phyloP scores from a whole-genome alignment of 768 basidiomycete species.

The Boletellus ananas region DNA sequence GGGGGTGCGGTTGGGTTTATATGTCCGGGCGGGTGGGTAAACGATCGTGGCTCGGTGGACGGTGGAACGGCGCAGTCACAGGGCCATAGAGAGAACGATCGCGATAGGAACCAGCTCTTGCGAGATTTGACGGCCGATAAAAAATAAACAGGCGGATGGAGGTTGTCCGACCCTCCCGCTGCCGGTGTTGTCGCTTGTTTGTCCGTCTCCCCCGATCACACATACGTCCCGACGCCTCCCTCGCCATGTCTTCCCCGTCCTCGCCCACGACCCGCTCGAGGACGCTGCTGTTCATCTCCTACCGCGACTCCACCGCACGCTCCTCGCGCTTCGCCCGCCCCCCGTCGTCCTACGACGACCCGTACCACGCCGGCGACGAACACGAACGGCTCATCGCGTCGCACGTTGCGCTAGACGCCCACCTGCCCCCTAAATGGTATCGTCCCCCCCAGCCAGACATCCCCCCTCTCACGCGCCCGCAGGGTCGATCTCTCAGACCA shows the following conservation, averaged over 20 bases:
- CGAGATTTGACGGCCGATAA: conserved; percentile 18
- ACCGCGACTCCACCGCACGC: conserved; percentile 70
- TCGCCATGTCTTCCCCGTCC: conserved; percentile 33
- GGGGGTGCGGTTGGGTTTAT: conserved; percentile 26
- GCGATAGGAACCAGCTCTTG: conserved; percentile 23
- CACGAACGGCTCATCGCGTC: conserved; percentile 59
- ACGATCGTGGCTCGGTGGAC: conserved; percentile 12
- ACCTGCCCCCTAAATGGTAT: conserved; percentile 86
- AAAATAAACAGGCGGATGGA: not conserved
- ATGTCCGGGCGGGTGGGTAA: conserved; percentile 21
- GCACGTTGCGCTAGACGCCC: conserved; percentile 51
- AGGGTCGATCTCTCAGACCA: conserved; percentile 94
- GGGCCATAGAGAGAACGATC: conserved; percentile 29
- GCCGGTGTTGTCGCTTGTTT: conserved; percentile 27
- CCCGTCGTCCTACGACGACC: conserved; percentile 44
- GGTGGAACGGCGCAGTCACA: conserved; percentile 25
- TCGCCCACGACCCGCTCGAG: conserved; percentile 71
- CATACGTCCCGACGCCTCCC: conserved; percentile 7
- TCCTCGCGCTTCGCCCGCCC: conserved; percentile 39
- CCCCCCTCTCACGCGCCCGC: conserved; percentile 16
- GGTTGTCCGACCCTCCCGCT: not conserved
- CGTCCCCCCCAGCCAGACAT: conserved; percentile 1
- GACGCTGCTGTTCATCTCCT: conserved; percentile 91
- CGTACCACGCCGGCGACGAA: conserved; percentile 48
- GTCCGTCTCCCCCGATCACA: conserved; percentile 10